Base-by-base conservation (phyloP, 495 filamentous ascomycete genomes). In the Rostrohypoxylon terebratum region DNA sequence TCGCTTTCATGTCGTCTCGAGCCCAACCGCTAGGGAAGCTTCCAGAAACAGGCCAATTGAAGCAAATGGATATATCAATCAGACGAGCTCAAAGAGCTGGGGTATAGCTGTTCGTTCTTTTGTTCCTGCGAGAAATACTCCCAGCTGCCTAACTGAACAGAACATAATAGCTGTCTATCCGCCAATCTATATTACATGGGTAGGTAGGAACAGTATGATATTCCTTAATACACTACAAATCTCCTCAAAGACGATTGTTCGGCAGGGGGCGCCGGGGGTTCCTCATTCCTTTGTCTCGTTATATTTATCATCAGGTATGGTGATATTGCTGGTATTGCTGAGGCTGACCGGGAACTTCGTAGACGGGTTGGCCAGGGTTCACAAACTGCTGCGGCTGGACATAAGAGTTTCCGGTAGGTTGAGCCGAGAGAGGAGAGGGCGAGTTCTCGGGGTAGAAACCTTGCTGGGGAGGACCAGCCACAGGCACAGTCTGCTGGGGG, bases 381-480 rank as follows among this genome's bases (percentile, higher is more conserved):
- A 48, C 33, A 20, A 48, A 36, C 63, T 64, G 65, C 50, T 76
- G 76, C 0, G 71, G 66, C 7, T 72, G 73, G 13, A 66, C 58
- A 38, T 70, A 68, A 23, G 51, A 61, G 21, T 60, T 63, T 4
- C 71, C 73, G 6, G 71, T 74, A 0, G 61, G 76, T 28, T 76
- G 76, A 0, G 70, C 9, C 0, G 66, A 64, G 9, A 74, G 44
- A 11, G 70, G 70, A 25, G 67, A 83, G 4, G 73, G 70, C 2
- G 64, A 65, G 42, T 64, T 67, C 34, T 63, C 64, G 2, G 63
- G 68, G 51, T 78, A 74, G 55, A 34, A 74, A 0, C 48, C 71
- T 50, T 65, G 65, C 42, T 61, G 66, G 1, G 55, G 59, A 57
- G 25, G 54, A 14, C 59, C 60, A 18, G 34, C 25, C 53, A 50